A percentile compares a stretch with the other conserved stretches of the same genome.
Evolutionary conservation across 495 filamentous ascomycete genomes (phyloP).

Genomic region (Aspergillus ostianus): DNA sequence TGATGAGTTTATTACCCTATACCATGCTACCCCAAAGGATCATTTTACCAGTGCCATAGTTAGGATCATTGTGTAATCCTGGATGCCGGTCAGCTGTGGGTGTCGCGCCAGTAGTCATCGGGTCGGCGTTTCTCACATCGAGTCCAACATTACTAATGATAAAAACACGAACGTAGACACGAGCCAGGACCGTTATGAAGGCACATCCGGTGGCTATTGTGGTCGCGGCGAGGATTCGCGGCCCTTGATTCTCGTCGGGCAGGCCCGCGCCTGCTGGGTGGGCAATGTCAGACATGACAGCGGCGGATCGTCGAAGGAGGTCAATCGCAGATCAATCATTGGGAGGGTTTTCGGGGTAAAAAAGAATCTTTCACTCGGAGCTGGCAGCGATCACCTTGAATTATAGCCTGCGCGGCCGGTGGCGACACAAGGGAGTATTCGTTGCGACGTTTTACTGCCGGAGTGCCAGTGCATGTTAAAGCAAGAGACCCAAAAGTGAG

Average conservation of each 20-base stretch:
- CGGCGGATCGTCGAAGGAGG: neutral
- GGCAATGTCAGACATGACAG: constrained; percentile 14
- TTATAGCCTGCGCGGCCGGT: neutral
- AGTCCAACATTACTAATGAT: constrained; percentile 36
- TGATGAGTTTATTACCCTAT: neutral
- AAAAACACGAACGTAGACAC: constrained; percentile 39
- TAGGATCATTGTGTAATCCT: constrained; percentile 39
- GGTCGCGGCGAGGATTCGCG: constrained; percentile 33
- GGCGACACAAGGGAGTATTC: neutral
- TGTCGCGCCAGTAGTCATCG: neutral
- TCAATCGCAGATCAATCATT: neutral
- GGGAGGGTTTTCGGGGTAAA: neutral
- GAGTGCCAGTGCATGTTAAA: constrained; percentile 4
- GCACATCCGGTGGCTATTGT: constrained; percentile 32
- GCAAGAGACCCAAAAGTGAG: neutral
- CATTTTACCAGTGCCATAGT: constrained; percentile 30
- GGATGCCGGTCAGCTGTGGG: neutral
- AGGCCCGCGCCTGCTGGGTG: constrained; percentile 16
- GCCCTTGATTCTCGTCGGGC: constrained; percentile 32
- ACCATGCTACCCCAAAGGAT: neutral
- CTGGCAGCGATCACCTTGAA: neutral
- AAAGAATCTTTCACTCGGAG: neutral
- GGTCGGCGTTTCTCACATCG: constrained; percentile 26
- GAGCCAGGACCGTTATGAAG: constrained; percentile 21
- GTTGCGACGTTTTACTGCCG: neutral